A percentile compares a stretch with the other conserved stretches of the same genome.
Evolutionary conservation across 176 grass and related monocot genomes (phyloP).

Genomic region (Olyra latifolia): DNA sequence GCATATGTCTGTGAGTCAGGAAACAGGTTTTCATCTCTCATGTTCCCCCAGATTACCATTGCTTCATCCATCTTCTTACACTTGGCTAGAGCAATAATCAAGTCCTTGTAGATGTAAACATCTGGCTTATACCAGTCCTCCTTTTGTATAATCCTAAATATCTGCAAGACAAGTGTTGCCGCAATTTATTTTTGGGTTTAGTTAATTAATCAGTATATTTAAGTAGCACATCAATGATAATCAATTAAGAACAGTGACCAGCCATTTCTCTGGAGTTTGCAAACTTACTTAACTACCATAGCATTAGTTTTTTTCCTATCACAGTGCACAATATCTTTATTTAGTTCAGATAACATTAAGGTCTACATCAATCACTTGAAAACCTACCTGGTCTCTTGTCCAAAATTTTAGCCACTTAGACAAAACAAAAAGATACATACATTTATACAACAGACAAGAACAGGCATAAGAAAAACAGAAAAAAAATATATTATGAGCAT

Average conservation of each 20-base stretch:
- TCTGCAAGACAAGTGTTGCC: constrained; percentile 42
- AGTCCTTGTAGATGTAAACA: constrained; percentile 89
- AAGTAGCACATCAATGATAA: not conserved
- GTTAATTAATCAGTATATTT: not conserved
- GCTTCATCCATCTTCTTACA: constrained; percentile 88
- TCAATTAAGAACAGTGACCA: not conserved
- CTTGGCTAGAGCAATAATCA: constrained; percentile 87
- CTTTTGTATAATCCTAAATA: constrained; percentile 89
- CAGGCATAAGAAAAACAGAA: not conserved
- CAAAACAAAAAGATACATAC: not conserved
- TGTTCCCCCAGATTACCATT: constrained; percentile 79
- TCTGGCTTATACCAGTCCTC: constrained; percentile 97
- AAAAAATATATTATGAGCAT: not conserved
- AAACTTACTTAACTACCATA: not conserved
- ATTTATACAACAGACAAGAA: not conserved
- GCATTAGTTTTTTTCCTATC: not conserved
- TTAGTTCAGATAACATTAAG: not conserved
- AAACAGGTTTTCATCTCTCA: constrained; percentile 79
- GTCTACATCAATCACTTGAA: not conserved
- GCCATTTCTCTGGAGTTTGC: not conserved
- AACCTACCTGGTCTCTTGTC: not conserved
- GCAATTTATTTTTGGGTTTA: not conserved
- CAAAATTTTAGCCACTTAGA: constrained; percentile 5
- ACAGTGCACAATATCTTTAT: not conserved
- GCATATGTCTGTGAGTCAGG: constrained; percentile 89